Base-by-base conservation (phyloP, 2,329 filamentous ascomycete species). In the Pezicula carpinea region DNA sequence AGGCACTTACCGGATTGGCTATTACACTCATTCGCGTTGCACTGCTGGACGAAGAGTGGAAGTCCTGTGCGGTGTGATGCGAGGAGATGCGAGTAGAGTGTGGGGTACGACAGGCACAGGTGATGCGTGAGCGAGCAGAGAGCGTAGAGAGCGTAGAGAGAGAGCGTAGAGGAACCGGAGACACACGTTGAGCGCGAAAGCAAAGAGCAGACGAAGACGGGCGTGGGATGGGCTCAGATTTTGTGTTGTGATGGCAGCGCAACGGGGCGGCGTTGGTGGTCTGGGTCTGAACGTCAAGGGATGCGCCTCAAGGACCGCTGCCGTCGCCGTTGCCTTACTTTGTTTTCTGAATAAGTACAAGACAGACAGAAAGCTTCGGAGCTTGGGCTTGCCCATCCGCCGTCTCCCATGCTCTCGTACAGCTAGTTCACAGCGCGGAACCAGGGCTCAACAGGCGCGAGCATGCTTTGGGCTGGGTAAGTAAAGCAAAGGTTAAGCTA, bases 41-140 rank as follows among this genome's bases (percentile, higher is more conserved):
- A 43, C 36, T 50, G 54, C 47, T 51, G 50, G 54, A 55, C 53
- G 42, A 52, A 48, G 45, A 46, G 48, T 44, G 32, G 38, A 38
- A 41, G 47, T 17, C 33, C 13, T 32, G 46, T 31, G 36, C 23
- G 15, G 33, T 33, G 36, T 32, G 23, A 26, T 26, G 40, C 42
- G 47, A 40, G 34, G 36, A 18, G 23, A 26, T 26, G 40, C 42
- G 47, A 40, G 34, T 17, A 21, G 21, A 34, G 17, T 44, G 42
- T 33, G 38, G 33, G 6, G 21, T 29, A 31, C 39, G 29, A 46
- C 41, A 53, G 44, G 50, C 45, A 41, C 44, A 40, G 31, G 46
- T 44, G 50, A 38, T 39, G 35, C 23, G 35, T 31, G 43, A 26
- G 38, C 15, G 45, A 22, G n/a, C 18, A 33, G 45, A 43, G 21